Evolutionary conservation across 2,329 filamentous ascomycete species (phyloP), one percentile per base, ranked within the genome.

Genomic region (Diaporthe amygdali): DNA sequence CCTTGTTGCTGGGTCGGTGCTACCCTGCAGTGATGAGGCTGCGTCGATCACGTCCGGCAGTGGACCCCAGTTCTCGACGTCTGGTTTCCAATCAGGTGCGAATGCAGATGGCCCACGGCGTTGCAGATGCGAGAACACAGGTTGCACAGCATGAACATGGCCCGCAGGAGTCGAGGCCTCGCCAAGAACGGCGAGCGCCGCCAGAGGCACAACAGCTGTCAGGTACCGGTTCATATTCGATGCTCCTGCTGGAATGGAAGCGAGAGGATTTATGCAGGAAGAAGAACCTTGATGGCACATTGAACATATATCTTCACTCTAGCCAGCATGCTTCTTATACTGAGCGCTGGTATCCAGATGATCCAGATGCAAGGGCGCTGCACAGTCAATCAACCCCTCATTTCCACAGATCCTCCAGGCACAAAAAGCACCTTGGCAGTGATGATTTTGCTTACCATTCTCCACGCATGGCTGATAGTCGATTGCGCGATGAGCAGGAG

Each of bases 401-500:
- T 47, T 63, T 47, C 59, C 3, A 25, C 2, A 3, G 17, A 30
- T 5, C 30, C 56, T 20, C 12, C 32, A 47, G 12, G 9, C 10
- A 17, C 17, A 17, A 34, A 47, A 27, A 27, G 27, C 59, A 47
- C 47, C 59, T 63, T 63, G 59, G 59, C 59, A 27, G 22, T 47
- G 27, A 17, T 34, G 41, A 47, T 47, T 63, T 34, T 47, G 39
- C 20, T 32, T 9, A 39, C 56, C 25, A 46, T n/a, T 22, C 39
- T 63, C 56, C 41, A 27, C 56, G 39, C 39, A 63, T 25, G 2
- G 56, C 56, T 63, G 56, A 63, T 63, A 63, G 56, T 63, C 59
- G 59, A 63, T 63, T 63, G 59, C 59, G 41, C 41, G 59, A 63
- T 63, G 39, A 46, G 41, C 41, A 63, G 59, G 59, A 22, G 47